Percentiles rank a stretch among this genome's conserved stretches.
phyloP scores from a whole-genome alignment of 495 filamentous ascomycete genomes.

The Lasiosphaeria miniovina region DNA sequence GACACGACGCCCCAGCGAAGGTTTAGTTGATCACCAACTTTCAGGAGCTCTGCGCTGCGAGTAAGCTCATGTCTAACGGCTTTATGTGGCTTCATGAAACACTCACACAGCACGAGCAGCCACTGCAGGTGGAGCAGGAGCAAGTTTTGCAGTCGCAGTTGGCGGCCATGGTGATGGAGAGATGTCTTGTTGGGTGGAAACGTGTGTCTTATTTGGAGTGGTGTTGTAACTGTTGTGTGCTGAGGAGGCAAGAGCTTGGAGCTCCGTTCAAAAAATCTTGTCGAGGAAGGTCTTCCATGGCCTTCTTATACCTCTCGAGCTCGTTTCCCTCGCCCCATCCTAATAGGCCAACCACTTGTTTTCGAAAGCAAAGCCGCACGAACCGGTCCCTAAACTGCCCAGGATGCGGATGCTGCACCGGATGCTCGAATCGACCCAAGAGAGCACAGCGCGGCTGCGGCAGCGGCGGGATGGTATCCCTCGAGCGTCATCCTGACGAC shows the following conservation, averaged over 20 bases:
- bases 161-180: constrained; percentile 16
- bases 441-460: no score
- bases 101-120: constrained; percentile 31
- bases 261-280: background rate
- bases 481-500: no score
- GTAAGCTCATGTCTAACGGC: background rate
- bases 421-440: no score
- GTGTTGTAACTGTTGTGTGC: background rate
- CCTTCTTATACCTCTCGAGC: background rate
- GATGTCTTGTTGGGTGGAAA: background rate
- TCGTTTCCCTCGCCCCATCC: background rate
- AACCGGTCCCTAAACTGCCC: no score
- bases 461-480: no score
- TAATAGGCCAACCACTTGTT: background rate
- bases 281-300: background rate
- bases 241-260: background rate
- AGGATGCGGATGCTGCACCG: no score
- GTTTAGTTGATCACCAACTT: background rate
- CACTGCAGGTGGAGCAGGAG: constrained; percentile 23
- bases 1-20: background rate
- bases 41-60: background rate
- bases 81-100: background rate
- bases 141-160: constrained; percentile 25
- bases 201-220: background rate
- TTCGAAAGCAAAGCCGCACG: no score